phyloP scores from a whole-genome alignment of 108 stramenopile genomes.

The Conticribra weissflogii region DNA sequence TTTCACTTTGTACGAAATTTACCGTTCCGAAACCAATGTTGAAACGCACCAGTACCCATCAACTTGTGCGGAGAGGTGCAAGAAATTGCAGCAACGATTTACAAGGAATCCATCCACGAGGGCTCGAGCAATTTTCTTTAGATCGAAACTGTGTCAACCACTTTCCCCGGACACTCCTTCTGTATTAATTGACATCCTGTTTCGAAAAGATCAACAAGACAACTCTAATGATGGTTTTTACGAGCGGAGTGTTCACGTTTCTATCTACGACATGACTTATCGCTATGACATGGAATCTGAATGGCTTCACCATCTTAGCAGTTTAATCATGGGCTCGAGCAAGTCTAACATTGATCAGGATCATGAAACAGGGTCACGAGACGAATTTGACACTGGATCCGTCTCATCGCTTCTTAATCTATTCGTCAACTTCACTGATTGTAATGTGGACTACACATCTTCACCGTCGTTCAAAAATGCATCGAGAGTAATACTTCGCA shows the following conservation, averaged over 20 bases:
- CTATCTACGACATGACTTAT: conserved; percentile 75
- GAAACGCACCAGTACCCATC: not conserved
- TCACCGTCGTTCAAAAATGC: conserved; percentile 48
- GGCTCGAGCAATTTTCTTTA: conserved; percentile 58
- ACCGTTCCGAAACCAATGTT: not conserved
- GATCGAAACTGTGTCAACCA: conserved; percentile 63
- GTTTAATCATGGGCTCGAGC: conserved; percentile 24
- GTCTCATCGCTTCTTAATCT: conserved; percentile 36
- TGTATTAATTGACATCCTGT: conserved; percentile 60
- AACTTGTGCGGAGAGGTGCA: conserved; percentile 29
- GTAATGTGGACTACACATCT: conserved; percentile 76
- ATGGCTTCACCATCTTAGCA: conserved; percentile 51
- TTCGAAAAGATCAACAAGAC: conserved; percentile 8
- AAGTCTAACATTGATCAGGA: not conserved
- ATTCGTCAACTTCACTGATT: conserved; percentile 69
- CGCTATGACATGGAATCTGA: conserved; percentile 60
- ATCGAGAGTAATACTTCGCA: conserved; percentile 61
- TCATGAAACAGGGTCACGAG: conserved; percentile 4
- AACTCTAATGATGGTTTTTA: conserved; percentile 15
- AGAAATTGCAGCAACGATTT: conserved; percentile 32
- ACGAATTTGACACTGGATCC: conserved; percentile 1
- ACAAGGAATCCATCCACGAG: conserved; percentile 22
- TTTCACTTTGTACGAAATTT: conserved; percentile 51
- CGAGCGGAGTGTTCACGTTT: conserved; percentile 53
- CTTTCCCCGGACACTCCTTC: conserved; percentile 78